Percentiles rank a stretch among this genome's conserved stretches.
These are phyloP conservation scores for Pichia inconspicua DNA, from an alignment of 1,139 yeast genomes.

Conservation along the genomic window DNA sequence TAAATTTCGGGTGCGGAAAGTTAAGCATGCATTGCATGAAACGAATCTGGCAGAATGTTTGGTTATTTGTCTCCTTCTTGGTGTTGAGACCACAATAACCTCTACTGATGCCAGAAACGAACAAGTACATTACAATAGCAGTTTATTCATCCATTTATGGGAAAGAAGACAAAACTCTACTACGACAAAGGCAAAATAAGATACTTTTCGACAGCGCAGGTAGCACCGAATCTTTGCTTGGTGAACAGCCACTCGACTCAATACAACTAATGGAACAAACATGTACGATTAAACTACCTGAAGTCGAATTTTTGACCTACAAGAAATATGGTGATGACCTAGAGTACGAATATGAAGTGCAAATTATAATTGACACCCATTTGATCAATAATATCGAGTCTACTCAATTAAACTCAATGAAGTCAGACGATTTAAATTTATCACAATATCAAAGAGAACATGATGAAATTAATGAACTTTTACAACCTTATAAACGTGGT, in stretches of 20 bases:
- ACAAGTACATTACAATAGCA: constrained; percentile 1
- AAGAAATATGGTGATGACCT: constrained; percentile 1
- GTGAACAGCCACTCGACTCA: constrained; percentile 4
- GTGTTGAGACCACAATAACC: too few relatives aligned
- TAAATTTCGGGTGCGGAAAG: too few relatives aligned
- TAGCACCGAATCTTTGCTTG: not conserved
- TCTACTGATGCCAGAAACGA: not conserved
- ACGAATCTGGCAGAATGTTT: too few relatives aligned
- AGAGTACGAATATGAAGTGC: constrained; percentile 5
- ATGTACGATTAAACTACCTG: not conserved
- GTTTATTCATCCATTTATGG: constrained; percentile 8
- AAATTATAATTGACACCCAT: constrained; percentile 8
- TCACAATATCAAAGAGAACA: not conserved
- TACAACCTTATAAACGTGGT: constrained; percentile 4
- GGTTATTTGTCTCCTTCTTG: too few relatives aligned
- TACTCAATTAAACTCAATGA: not conserved
- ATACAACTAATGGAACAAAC: constrained; percentile 6
- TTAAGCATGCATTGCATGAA: too few relatives aligned
- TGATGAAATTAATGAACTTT: constrained; percentile 4
- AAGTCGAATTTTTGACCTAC: constrained; percentile 5
- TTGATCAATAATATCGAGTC: constrained; percentile 3
- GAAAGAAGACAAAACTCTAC: constrained; percentile 2
- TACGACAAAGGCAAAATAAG: constrained; percentile 1
- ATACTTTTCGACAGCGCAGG: constrained; percentile 1
- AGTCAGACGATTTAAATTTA: not conserved